Conservation (phyloP, 176 grass and related monocot genomes). For the Eleusine indica region DNA sequence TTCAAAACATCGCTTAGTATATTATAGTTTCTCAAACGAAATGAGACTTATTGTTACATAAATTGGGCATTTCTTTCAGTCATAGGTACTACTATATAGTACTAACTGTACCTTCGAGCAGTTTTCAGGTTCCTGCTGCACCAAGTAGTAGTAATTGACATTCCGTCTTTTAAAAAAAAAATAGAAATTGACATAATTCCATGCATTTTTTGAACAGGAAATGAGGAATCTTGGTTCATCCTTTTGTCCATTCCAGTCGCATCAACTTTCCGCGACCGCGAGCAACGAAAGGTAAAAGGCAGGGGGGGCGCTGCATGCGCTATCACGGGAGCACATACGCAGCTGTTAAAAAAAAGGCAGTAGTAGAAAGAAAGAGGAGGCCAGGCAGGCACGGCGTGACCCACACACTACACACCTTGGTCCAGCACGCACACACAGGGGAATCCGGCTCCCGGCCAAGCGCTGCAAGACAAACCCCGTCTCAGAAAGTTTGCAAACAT, state of each 20-base stretch:
- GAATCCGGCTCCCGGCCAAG: slow-evolving; percentile 74
- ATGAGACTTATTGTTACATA: no score
- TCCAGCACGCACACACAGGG: slow-evolving; percentile 35
- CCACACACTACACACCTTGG: not conserved
- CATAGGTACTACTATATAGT: no score
- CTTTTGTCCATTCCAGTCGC: not conserved
- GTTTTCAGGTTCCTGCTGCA: not conserved
- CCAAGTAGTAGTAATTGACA: not conserved
- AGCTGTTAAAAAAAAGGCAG: not conserved
- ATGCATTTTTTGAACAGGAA: not conserved
- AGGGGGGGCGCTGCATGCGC: not conserved
- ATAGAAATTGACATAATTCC: not conserved
- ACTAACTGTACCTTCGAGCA: no score
- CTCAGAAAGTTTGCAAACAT: slow-evolving; percentile 46
- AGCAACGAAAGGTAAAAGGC: slow-evolving; percentile 5
- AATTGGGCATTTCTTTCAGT: no score
- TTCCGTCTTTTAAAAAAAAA: not conserved
- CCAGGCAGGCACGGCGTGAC: not conserved
- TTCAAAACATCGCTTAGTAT: no score
- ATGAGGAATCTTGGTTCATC: not conserved
- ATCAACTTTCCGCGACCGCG: slow-evolving; percentile 10
- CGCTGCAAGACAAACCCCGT: slow-evolving; percentile 63
- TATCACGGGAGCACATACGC: slow-evolving; percentile 29
- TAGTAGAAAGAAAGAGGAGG: not conserved
- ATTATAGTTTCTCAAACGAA: no score